These are phyloP conservation scores for Termitomyces sp. DNA, from an alignment of 768 basidiomycete genomes.

Conservation along the genomic window DNA sequence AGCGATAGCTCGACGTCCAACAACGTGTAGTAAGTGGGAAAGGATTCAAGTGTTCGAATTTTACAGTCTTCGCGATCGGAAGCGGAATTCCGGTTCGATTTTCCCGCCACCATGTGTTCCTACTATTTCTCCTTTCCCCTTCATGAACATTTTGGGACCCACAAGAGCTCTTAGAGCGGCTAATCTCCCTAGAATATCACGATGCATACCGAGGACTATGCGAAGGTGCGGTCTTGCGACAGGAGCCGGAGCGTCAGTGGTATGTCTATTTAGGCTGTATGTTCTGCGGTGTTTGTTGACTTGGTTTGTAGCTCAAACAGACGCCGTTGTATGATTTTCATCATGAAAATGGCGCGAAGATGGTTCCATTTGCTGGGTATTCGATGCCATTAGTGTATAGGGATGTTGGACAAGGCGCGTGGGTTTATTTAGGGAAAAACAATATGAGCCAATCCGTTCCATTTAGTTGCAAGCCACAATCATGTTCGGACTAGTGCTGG, in stretches of 20 bases:
- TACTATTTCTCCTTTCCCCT: background rate
- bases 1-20: background rate
- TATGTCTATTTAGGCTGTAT: conserved; percentile 3
- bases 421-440: background rate
- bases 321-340: conserved; percentile 92
- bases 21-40: background rate
- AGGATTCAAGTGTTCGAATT: background rate
- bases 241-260: conserved; percentile 6
- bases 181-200: background rate
- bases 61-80: background rate
- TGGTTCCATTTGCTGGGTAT: conserved; percentile 96
- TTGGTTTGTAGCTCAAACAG: conserved; percentile 34
- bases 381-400: conserved; percentile 91
- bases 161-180: conserved; percentile 6
- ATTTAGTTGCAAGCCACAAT: conserved; percentile 80
- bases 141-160: conserved; percentile 7
- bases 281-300: background rate
- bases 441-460: background rate
- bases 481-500: conserved; percentile 81
- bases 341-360: conserved; percentile 74
- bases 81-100: conserved; percentile 5
- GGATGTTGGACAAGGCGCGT: conserved; percentile 69
- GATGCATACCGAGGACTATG: background rate
- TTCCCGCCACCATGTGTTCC: conserved; percentile 1
- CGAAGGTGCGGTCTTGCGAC: conserved; percentile 11